Conservation (phyloP, 2,329 filamentous ascomycete genomes). For the Pseudogymnoascus pannorum region DNA sequence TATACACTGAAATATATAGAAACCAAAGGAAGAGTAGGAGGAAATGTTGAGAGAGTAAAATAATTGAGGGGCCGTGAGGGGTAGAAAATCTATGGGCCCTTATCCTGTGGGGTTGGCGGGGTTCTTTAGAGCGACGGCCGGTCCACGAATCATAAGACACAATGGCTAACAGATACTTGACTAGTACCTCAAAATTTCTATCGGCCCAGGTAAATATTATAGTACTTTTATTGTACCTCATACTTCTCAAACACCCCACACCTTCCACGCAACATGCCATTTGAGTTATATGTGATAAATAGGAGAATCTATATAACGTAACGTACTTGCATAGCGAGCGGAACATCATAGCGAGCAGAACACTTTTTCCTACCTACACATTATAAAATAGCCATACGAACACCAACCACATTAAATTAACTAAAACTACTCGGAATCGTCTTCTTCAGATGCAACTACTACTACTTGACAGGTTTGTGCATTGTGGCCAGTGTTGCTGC, state of each 20-base stretch:
- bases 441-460: no score
- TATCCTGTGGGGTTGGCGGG: neutral
- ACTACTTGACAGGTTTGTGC: no score
- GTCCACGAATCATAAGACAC: neutral
- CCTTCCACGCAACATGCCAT: neutral
- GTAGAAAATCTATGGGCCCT: neutral
- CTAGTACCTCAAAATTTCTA: neutral
- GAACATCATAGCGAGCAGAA: no score
- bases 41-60: neutral
- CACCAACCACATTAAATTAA: no score
- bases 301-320: no score
- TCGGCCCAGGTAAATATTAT: no score
- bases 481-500: slow-evolving; percentile 8
- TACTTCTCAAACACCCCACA: neutral
- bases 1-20: neutral
- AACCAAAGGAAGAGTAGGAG: neutral
- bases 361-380: no score
- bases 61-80: neutral
- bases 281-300: neutral
- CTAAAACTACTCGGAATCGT: no score
- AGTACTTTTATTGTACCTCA: neutral
- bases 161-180: neutral
- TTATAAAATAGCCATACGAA: no score
- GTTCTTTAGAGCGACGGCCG: neutral
- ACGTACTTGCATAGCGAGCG: no score